Base-by-base conservation (phyloP, 75 land plant genomes). In the Cupressus sempervirens region DNA sequence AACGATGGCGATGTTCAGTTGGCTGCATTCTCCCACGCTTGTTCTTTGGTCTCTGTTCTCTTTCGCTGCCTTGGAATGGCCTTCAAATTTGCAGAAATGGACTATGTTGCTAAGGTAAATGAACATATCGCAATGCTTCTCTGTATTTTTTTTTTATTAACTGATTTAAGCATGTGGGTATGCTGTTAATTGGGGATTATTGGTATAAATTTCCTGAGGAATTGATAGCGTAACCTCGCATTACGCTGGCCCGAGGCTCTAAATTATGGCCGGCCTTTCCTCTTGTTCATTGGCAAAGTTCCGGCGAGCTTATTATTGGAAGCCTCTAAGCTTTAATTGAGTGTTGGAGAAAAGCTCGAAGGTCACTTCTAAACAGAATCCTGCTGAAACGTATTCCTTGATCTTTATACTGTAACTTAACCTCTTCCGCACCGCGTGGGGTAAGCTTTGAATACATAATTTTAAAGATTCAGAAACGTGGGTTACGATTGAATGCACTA, bases 11-110 rank as follows among this genome's bases (percentile, higher is more conserved):
- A 88, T 43, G 23, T 95, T 73, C 87, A 88, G 41, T 87, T 95
- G 58, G 93, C 88, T 30, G 82, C 90, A 1, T 95, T 97, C 88
- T 90, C 99, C 15, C 83, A 76, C 30, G 98, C 94, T 18, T 97
- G 98, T 89, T 90, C 98, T 23, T 92, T 84, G 85, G 91, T 97
- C 76, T 97, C 98, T 34, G 85, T 93, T 65, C 95, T 97, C 84
- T 97, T 97, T 84, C 92, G 93, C 4, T 97, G 87, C 85, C 90
- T 97, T 18, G 99, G 99, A 38, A 85, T 97, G 77, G 99, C 99
- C 46, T 97, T 97, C 94, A 97, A 97, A 85, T 97, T 97, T 86
- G 99, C 99, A 23, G 96, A 97, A 85, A 93, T 87, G 88, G 99
- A 97, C 80, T 97, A 95, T 76, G 96, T 94, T 81, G 88, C 99